These are phyloP conservation scores for Phlebiopsis gigantea DNA, from an alignment of 768 basidiomycete genomes.

Conservation along the genomic window DNA sequence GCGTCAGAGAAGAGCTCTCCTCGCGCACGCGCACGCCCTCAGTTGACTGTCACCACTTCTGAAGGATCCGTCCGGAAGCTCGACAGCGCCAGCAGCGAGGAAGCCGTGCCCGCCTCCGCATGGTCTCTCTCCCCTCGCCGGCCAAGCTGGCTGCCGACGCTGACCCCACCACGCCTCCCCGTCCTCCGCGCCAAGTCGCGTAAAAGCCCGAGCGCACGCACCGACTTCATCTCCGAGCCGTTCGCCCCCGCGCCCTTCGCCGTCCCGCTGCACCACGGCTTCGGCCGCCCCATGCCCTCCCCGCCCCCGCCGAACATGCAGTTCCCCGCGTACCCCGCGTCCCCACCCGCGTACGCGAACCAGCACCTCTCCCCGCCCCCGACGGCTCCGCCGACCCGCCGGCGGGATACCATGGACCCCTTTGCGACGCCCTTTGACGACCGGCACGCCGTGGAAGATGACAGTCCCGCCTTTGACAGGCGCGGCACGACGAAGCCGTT, in stretches of 20 bases:
- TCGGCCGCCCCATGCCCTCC: slow-evolving; percentile 19
- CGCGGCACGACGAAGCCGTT: slow-evolving; percentile 55
- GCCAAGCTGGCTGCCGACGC: slow-evolving; percentile 14
- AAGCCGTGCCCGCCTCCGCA: slow-evolving; percentile 21
- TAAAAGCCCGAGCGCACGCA: slow-evolving; percentile 14
- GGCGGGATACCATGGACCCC: slow-evolving; percentile 39
- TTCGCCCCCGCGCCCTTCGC: slow-evolving; percentile 21
- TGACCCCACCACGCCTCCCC: slow-evolving; percentile 13
- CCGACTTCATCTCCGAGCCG: slow-evolving; percentile 6
- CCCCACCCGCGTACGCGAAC: slow-evolving; percentile 20
- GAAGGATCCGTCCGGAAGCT: slow-evolving; percentile 23
- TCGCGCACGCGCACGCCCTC: slow-evolving; percentile 3
- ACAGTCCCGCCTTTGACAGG: slow-evolving; percentile 22
- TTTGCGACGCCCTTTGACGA: slow-evolving; percentile 82
- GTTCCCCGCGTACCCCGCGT: slow-evolving; percentile 21
- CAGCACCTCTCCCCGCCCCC: slow-evolving; percentile 16
- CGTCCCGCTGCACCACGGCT: slow-evolving; percentile 40
- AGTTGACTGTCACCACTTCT: slow-evolving; percentile 25
- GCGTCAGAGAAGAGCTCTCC: slow-evolving; percentile 4
- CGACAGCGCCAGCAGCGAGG: slow-evolving; percentile 24
- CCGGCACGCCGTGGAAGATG: slow-evolving; percentile 34
- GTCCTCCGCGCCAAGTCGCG: slow-evolving; percentile 13
- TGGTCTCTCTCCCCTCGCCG: slow-evolving; percentile 31
- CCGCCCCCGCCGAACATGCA: slow-evolving; percentile 13
- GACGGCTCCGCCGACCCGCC: slow-evolving; percentile 32